phyloP scores from a whole-genome alignment of 2,329 filamentous ascomycete species.

The Aspergillus ustus region DNA sequence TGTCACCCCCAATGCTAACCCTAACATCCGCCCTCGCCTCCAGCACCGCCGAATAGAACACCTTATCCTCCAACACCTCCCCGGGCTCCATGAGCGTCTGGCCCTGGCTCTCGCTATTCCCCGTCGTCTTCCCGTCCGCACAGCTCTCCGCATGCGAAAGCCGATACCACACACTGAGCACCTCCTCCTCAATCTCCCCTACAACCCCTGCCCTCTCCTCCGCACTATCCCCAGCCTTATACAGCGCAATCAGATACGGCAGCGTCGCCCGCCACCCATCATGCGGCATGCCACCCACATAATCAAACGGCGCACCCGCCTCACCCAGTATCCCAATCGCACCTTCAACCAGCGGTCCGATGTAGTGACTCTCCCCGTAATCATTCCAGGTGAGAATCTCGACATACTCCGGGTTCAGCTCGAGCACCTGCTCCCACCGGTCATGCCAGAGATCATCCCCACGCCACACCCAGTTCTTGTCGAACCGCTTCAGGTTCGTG shows the following conservation, averaged over 20 bases:
- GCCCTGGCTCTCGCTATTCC: conserved; percentile 33
- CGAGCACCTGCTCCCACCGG: conserved; percentile 61
- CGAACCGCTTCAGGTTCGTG: conserved; percentile 60
- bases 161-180: conserved; percentile 36
- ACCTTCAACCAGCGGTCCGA: conserved; percentile 53
- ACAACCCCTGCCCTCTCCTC: conserved; percentile 15
- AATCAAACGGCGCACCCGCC: conserved; percentile 45
- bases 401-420: conserved; percentile 57
- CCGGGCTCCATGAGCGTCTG: conserved; percentile 29
- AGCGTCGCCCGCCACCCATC: conserved; percentile 38
- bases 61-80: conserved; percentile 26
- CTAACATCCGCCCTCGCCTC: conserved; percentile 33
- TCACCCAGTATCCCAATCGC: conserved; percentile 44
- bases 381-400: conserved; percentile 66
- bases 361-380: conserved; percentile 65
- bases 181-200: conserved; percentile 31
- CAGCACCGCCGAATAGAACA: conserved; percentile 42
- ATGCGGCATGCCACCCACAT: conserved; percentile 35
- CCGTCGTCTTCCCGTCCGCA: conserved; percentile 31
- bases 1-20: conserved; percentile 38
- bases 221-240: conserved; percentile 33
- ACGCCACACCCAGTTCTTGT: conserved; percentile 67
- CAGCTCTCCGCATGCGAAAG: conserved; percentile 26
- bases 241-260: conserved; percentile 42
- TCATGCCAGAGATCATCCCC: conserved; percentile 65